Base-by-base conservation (phyloP, 371 early-diverging fungal species). In the Apophysomyces trapeziformis region DNA sequence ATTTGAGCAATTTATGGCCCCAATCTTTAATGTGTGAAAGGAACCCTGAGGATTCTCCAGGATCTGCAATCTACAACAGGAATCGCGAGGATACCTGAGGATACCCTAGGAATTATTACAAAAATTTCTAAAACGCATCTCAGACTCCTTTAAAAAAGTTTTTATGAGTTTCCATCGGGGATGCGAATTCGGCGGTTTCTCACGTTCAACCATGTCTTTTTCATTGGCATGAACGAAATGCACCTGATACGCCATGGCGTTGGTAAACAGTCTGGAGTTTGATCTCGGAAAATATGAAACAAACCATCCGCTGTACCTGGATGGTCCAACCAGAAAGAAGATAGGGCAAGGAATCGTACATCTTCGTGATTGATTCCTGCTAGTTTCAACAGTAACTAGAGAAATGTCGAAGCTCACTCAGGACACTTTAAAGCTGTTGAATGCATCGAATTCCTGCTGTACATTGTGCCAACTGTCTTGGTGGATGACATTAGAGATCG, bases 251-350 rank as follows among this genome's bases (percentile, higher is more conserved):
- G 43, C 14, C 43, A 43, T 43, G 5, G 5, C 43, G 43, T 43
- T 43, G 43, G 5, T 1, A 43, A 9, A 43, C 32, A 14, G 43
- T 43, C 14, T 43, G 43, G 43, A 43, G 14, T 14, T 43, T 43
- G 43, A 9, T 43, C 12, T 43, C 43, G 43, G 43, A 5, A 43
- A 43, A 14, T 43, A 43, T 43, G 43, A 4, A 43, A 43, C 1
- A 43, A 4, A 43, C 12, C 43, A 43, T 64, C 80, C 85, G 3
- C 66, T 85, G 46, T 69, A 76, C 60, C 69, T 70, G 70, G 78
- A 80, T 71, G 82, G 73, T 18, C 79, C 79, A 14, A 70, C 14
- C 12, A 9, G 43, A 43, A 14, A 43, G 14, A 43, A 43, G 43
- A 43, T 43, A 9, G 43, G 43, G 14, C 1, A 14, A 1, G 2